Conservation (phyloP, 2,329 filamentous ascomycete genomes). For the Fusarium compactum region DNA sequence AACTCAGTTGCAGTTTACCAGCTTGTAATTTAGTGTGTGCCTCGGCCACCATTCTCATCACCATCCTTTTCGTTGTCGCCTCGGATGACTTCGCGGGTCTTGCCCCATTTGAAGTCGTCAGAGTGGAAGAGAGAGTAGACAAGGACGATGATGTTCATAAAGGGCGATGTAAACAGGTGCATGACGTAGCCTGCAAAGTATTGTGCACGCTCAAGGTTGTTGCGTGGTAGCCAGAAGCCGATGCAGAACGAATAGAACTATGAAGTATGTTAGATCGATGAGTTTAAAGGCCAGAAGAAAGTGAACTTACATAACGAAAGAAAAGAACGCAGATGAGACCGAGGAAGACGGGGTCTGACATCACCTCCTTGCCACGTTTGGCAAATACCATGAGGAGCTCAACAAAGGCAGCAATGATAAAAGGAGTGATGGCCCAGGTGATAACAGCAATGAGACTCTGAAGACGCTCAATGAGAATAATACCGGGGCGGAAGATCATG, state of each 20-base stretch:
- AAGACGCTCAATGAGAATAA: constrained; percentile 58
- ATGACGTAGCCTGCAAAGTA: constrained; percentile 56
- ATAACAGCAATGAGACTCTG: constrained; percentile 60
- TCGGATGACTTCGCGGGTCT: constrained; percentile 56
- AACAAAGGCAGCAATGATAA: constrained; percentile 57
- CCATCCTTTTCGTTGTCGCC: constrained; percentile 45
- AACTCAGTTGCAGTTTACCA: constrained; percentile 3
- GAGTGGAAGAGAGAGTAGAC: constrained; percentile 57
- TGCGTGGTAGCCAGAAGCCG: constrained; percentile 57
- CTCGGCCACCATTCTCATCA: constrained; percentile 43
- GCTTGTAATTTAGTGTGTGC: constrained; percentile 36
- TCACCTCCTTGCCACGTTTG: constrained; percentile 49
- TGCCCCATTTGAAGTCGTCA: constrained; percentile 62
- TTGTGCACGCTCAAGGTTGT: constrained; percentile 53
- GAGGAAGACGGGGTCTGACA: constrained; percentile 53
- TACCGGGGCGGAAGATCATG: constrained; percentile 59
- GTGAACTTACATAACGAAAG: constrained; percentile 56
- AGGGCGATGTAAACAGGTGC: constrained; percentile 54
- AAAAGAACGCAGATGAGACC: constrained; percentile 54
- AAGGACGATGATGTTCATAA: constrained; percentile 59
- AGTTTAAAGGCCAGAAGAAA: neutral
- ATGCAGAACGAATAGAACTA: constrained; percentile 58
- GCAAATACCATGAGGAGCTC: constrained; percentile 54
- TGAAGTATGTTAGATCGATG: constrained; percentile 25
- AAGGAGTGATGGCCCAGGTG: constrained; percentile 60